A percentile compares a stretch with the other conserved stretches of the same genome.
These are phyloP conservation scores for Mucor ambiguus DNA, from an alignment of 371 early-diverging fungal genomes.

Conservation along the genomic window DNA sequence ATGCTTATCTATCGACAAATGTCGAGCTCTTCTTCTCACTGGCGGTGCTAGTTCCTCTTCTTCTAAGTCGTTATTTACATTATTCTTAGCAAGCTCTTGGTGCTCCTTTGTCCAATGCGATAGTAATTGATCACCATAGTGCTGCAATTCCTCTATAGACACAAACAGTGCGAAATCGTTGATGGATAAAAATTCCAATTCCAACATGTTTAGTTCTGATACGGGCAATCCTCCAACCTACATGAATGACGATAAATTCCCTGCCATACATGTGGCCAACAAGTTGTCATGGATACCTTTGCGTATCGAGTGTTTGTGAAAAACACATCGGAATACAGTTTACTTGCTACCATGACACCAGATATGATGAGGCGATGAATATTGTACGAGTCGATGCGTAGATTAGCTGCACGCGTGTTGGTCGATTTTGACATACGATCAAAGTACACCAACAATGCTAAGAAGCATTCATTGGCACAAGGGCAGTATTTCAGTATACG, in stretches of 20 bases:
- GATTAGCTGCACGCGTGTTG: slow-evolving; percentile 40
- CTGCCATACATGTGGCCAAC: neutral
- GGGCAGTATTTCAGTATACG: slow-evolving; percentile 94
- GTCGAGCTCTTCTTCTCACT: slow-evolving; percentile 25
- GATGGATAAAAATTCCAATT: slow-evolving; percentile 79
- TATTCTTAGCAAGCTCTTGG: neutral
- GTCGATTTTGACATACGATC: slow-evolving; percentile 69
- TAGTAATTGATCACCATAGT: slow-evolving; percentile 73
- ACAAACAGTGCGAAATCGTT: slow-evolving; percentile 80
- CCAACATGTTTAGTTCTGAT: slow-evolving; percentile 85
- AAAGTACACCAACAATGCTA: slow-evolving; percentile 83
- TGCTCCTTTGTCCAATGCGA: slow-evolving; percentile 58
- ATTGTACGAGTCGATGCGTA: slow-evolving; percentile 85
- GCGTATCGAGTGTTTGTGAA: slow-evolving; percentile 91
- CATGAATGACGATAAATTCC: neutral
- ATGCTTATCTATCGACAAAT: slow-evolving; percentile 29
- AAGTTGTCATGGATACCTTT: slow-evolving; percentile 48
- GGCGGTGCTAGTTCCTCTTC: slow-evolving; percentile 20
- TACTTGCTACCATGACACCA: slow-evolving; percentile 80
- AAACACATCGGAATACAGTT: slow-evolving; percentile 89
- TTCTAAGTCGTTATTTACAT: neutral
- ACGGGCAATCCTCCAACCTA: slow-evolving; percentile 93
- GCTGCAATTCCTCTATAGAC: slow-evolving; percentile 75
- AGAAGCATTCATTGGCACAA: slow-evolving; percentile 84
- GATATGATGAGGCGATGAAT: slow-evolving; percentile 89